Evolutionary conservation across 179 eudicot genomes (phyloP).

Genomic region (Spinacia oleracea): DNA sequence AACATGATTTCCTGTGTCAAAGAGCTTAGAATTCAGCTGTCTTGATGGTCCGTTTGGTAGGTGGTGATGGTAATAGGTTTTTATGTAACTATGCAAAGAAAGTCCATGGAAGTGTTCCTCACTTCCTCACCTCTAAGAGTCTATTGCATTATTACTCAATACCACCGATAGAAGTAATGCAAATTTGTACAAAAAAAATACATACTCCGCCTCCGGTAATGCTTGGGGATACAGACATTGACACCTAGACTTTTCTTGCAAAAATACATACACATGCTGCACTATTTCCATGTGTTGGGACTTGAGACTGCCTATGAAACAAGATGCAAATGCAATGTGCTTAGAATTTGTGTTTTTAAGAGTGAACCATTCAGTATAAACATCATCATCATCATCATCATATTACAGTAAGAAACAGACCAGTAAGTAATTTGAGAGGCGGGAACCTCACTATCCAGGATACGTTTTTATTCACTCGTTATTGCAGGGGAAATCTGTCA

Average conservation of each 20-base stretch:
- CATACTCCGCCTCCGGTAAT: too few species aligned
- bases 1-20: not conserved
- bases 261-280: too few species aligned
- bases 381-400: too few species aligned
- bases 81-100: not conserved
- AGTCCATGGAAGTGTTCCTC: not conserved
- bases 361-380: too few species aligned
- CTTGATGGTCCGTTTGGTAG: not conserved
- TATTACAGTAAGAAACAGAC: too few species aligned
- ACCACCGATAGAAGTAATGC: not conserved
- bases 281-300: too few species aligned
- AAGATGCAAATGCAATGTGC: not conserved
- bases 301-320: not conserved
- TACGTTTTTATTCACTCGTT: conserved; percentile 9
- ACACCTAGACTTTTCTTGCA: too few species aligned
- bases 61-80: not conserved
- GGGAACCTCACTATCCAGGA: not conserved
- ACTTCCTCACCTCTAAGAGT: not conserved
- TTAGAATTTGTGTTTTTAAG: not conserved
- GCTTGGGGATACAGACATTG: not conserved
- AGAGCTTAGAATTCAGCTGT: not conserved
- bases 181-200: too few species aligned
- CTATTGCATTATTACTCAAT: not conserved
- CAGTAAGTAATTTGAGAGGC: not conserved
- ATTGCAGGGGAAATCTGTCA: conserved; percentile 53